phyloP scores from a whole-genome alignment of 1,139 yeast genomes.

The Yamadazyma songkhlaensis region DNA sequence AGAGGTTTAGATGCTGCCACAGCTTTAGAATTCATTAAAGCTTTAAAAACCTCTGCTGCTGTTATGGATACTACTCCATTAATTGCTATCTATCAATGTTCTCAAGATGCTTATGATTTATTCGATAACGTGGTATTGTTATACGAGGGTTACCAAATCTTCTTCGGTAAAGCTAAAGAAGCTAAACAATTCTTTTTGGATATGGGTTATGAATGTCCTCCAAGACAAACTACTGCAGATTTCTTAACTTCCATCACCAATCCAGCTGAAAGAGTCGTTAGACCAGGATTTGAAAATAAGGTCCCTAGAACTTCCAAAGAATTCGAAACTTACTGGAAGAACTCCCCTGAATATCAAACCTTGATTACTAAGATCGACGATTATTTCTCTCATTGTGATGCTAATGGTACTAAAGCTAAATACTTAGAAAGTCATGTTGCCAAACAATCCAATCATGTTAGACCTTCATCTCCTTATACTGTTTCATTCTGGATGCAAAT shows the following conservation, averaged over 20 bases:
- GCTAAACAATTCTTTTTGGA: constrained; percentile 44
- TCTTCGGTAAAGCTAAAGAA: constrained; percentile 55
- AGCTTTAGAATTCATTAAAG: constrained; percentile 63
- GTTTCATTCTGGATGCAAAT: constrained; percentile 66
- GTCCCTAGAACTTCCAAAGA: constrained; percentile 73
- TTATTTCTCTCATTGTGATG: constrained; percentile 20
- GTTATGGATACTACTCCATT: constrained; percentile 55
- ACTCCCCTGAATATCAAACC: constrained; percentile 46
- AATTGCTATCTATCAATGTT: constrained; percentile 65
- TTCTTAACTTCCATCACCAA: constrained; percentile 61
- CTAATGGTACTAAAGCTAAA: constrained; percentile 13
- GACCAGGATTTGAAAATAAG: constrained; percentile 50
- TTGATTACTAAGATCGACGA: constrained; percentile 31
- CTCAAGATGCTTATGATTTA: constrained; percentile 59
- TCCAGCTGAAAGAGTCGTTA: constrained; percentile 46
- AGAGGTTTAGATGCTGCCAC: constrained; percentile 75
- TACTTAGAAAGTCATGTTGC: constrained; percentile 53
- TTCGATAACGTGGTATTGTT: constrained; percentile 74
- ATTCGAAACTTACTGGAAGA: constrained; percentile 62
- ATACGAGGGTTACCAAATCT: constrained; percentile 79
- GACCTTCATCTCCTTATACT: constrained; percentile 58
- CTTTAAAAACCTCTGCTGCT: constrained; percentile 59
- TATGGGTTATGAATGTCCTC: constrained; percentile 60
- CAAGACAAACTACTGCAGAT: constrained; percentile 81
- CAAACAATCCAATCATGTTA: constrained; percentile 52